Percentiles rank a stretch among this genome's conserved stretches.
Evolutionary conservation across 2,329 filamentous ascomycete species (phyloP).

Genomic region (Sarocladium brachiariae): DNA sequence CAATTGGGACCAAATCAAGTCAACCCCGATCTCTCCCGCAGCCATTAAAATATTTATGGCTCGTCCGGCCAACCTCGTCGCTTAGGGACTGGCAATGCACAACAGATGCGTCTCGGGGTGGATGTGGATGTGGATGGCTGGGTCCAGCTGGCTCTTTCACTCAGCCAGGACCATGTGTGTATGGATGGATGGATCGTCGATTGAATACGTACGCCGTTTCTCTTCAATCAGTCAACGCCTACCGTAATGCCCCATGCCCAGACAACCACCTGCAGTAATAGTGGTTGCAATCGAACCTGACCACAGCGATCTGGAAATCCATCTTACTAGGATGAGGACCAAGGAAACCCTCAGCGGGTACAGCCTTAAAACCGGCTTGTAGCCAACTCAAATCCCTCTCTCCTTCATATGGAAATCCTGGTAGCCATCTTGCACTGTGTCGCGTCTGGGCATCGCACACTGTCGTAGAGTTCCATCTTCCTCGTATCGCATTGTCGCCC

Average conservation of each 20-base stretch:
- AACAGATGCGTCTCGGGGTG: neutral
- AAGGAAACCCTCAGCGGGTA: too few species aligned
- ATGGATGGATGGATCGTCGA: neutral
- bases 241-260: neutral
- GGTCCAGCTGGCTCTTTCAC: too few species aligned
- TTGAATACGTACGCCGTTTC: too few species aligned
- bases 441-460: neutral
- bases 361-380: too few species aligned
- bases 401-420: too few species aligned
- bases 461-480: slow-evolving; percentile 7
- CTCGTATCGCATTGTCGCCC: slow-evolving; percentile 7
- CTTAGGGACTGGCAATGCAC: neutral
- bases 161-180: neutral
- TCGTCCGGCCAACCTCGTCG: too few species aligned
- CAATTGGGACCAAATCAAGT: too few species aligned
- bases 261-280: neutral
- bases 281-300: neutral
- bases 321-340: too few species aligned
- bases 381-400: too few species aligned
- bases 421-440: neutral
- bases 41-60: too few species aligned
- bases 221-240: neutral
- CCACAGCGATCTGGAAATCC: slow-evolving; percentile 4
- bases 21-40: too few species aligned
- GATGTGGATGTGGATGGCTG: slow-evolving; percentile 5